These are phyloP conservation scores for Geotrichum aggregatum DNA, from an alignment of 1,139 yeast genomes.

Conservation along the genomic window DNA sequence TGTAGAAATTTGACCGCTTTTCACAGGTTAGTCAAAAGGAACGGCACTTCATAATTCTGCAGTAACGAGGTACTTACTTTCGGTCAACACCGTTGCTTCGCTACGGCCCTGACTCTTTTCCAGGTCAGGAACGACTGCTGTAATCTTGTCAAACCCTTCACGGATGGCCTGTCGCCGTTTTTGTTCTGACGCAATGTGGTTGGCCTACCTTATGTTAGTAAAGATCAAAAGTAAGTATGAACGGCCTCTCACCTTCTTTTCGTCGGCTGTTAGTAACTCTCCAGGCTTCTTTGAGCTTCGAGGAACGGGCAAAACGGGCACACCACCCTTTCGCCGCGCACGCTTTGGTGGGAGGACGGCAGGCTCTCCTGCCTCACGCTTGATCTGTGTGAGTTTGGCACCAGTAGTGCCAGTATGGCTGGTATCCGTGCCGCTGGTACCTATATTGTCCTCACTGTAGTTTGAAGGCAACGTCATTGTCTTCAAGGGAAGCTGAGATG, in stretches of 20 bases:
- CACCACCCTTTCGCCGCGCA: slow-evolving; percentile 21
- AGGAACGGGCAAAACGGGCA: slow-evolving; percentile 25
- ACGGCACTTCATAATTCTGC: background rate
- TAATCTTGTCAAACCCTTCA: slow-evolving; percentile 44
- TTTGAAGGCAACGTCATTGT: too few relatives aligned
- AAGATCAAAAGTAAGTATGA: too few relatives aligned
- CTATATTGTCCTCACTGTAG: too few relatives aligned
- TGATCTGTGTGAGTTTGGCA: background rate
- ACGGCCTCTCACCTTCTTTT: slow-evolving; percentile 28
- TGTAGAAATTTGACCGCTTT: slow-evolving; percentile 36
- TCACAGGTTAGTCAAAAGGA: slow-evolving; percentile 4
- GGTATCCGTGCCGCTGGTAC: too few relatives aligned
- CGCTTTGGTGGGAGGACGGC: slow-evolving; percentile 24
- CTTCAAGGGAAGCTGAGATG: too few relatives aligned
- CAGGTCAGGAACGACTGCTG: slow-evolving; percentile 43
- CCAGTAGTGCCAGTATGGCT: too few relatives aligned
- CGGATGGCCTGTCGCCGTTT: slow-evolving; percentile 48
- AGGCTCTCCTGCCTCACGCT: slow-evolving; percentile 8
- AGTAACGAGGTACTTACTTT: slow-evolving; percentile 29
- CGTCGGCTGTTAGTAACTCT: slow-evolving; percentile 33
- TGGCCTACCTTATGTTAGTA: slow-evolving; percentile 31
- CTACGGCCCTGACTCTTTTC: slow-evolving; percentile 40
- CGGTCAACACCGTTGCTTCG: slow-evolving; percentile 42
- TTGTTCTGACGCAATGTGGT: slow-evolving; percentile 50
- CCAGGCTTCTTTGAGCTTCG: slow-evolving; percentile 29